Conservation (phyloP, 2,329 filamentous ascomycete species). For the Colletotrichum musicola region DNA sequence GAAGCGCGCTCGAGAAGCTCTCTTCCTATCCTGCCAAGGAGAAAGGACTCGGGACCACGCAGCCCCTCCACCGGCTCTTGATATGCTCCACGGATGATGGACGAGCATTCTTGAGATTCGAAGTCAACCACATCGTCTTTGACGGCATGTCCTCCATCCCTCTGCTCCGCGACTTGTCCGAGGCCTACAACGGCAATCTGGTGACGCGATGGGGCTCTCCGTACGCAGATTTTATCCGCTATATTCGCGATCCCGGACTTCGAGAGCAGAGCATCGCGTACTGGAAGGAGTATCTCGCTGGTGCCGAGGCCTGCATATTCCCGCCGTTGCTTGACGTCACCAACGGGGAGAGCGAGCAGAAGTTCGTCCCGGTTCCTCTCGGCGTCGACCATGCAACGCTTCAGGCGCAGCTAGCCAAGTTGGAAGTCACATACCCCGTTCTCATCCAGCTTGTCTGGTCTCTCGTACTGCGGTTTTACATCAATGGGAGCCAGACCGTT, state of each 20-base stretch:
- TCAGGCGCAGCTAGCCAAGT: constrained; percentile 51
- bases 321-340: constrained; percentile 39
- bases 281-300: constrained; percentile 45
- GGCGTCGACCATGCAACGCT: constrained; percentile 33
- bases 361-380: background rate
- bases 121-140: constrained; percentile 48
- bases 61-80: background rate
- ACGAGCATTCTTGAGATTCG: background rate
- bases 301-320: constrained; percentile 46
- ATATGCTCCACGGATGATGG: constrained; percentile 9
- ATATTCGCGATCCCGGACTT: constrained; percentile 40
- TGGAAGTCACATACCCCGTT: constrained; percentile 61
- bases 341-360: background rate
- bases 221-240: constrained; percentile 40
- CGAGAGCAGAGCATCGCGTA: constrained; percentile 41
- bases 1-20: background rate
- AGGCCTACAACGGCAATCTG: constrained; percentile 43
- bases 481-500: constrained; percentile 59
- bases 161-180: constrained; percentile 46
- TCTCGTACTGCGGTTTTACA: constrained; percentile 61
- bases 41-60: background rate
- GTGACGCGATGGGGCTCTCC: constrained; percentile 29
- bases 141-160: constrained; percentile 50
- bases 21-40: background rate
- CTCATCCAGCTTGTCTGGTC: constrained; percentile 66